Evolutionary conservation across 1,139 yeast species (phyloP), one percentile per base, ranked within the genome.

Genomic region (Lodderomyces orthopsilosis): DNA sequence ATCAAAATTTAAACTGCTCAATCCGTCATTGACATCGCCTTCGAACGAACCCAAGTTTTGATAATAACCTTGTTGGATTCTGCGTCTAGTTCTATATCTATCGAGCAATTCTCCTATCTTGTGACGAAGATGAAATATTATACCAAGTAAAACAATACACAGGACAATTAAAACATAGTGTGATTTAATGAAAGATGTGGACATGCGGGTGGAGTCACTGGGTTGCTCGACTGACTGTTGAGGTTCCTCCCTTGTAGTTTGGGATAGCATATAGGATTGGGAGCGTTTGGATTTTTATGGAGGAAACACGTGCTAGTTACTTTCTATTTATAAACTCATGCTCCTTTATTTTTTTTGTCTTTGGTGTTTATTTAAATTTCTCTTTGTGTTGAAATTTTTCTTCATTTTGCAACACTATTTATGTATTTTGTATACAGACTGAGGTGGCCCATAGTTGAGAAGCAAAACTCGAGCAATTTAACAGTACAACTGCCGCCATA

Each of bases 11-110:
- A 63, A 66, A 14, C 94, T 85, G 33, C 72, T 66, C 32, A 87
- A 63, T 0, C 95, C 95, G n/a, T 68, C 66, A 41, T 81, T 87
- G 19, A 80, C 55, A 58, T 87, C 95, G 12, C 70, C 70, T 36
- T 66, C 65, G 57, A 85, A 85, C 1, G 82, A 67, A 3, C 28
- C 40, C 6, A 61, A 38, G 9, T 46, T 42, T n/a, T 46, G 42
- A 41, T 61, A 61, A 37, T 41, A 42, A 2, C 50, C 51, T 15
- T 32, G 37, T 19, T 58, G 42, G 38, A 53, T 40, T 47, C 68
- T 50, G 38, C 59, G 43, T 42, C 58, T 53, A 18, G 55, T 56
- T 43, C 68, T 51, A 44, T 54, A 57, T 40, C 65, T 53, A 40
- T 61, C 65, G 44, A 56, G 61, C 13, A 50, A 51, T 14, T 50